Evolutionary conservation across 1,284 basidiomycete genomes (phyloP).

Genomic region (Rhizoctonia solani): DNA sequence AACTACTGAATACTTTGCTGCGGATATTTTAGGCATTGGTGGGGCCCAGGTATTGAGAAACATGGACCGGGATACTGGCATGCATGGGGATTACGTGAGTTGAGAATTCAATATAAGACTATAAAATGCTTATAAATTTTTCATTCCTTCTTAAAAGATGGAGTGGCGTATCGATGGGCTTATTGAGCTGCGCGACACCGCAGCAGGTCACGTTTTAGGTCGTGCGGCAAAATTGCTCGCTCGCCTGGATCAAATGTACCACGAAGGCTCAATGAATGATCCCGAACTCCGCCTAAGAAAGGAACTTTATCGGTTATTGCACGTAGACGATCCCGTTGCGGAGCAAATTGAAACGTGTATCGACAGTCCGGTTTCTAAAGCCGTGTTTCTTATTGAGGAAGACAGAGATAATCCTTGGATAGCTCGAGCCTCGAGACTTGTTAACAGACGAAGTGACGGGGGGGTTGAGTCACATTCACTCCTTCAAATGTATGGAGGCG

Average conservation of each 20-base stretch:
- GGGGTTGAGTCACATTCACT: not conserved
- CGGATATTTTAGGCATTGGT: not conserved
- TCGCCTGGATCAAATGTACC: conserved; percentile 10
- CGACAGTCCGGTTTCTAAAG: not conserved
- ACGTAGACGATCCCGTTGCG: not conserved
- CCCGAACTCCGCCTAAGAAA: not conserved
- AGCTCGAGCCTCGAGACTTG: conserved; percentile 5
- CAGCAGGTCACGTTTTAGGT: not conserved
- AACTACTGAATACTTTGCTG: not conserved
- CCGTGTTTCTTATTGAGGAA: not conserved
- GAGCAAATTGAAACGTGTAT: not conserved
- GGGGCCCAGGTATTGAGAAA: conserved; percentile 4
- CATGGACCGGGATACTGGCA: not conserved
- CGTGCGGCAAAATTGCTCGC: not conserved
- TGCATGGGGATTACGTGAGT: conserved; percentile 18
- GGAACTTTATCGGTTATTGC: not conserved
- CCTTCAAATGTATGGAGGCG: not conserved
- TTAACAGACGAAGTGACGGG: not conserved
- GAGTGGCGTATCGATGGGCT: not conserved
- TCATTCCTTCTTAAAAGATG: not conserved
- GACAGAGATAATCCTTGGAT: not conserved
- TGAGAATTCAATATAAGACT: not conserved
- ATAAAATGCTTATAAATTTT: not conserved
- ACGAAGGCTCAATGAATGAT: conserved; percentile 3
- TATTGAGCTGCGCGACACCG: not conserved